phyloP scores from a whole-genome alignment of 208 protist genomes.

The Wallacemonas sp. region DNA sequence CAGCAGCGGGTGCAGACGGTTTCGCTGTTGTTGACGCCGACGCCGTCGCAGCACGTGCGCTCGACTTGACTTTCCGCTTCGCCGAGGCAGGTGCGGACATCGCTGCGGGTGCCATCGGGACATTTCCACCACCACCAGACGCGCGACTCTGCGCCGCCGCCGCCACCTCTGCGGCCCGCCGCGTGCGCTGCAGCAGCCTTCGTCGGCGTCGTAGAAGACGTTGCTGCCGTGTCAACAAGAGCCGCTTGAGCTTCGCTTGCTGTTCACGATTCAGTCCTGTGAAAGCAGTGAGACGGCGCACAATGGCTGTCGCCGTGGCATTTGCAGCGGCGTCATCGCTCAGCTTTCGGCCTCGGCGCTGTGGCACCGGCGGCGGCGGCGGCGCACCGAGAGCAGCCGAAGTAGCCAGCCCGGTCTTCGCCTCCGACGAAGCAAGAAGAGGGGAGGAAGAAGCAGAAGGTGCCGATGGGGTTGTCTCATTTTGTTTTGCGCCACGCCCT shows the following conservation, averaged over 20 bases:
- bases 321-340: conserved; percentile 7
- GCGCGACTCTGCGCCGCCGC: too few relatives aligned
- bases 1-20: neutral
- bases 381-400: neutral
- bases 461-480: too few relatives aligned
- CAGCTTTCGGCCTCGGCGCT: neutral
- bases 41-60: neutral
- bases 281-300: conserved; percentile 8
- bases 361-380: neutral
- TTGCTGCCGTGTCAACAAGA: conserved; percentile 2
- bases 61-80: neutral
- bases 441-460: too few relatives aligned
- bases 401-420: neutral
- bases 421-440: neutral
- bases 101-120: too few relatives aligned
- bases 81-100: neutral
- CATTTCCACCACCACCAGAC: too few relatives aligned
- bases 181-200: neutral
- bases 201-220: conserved; percentile 3
- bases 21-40: neutral
- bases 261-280: conserved; percentile 10
- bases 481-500: too few relatives aligned
- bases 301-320: conserved; percentile 11
- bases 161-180: neutral
- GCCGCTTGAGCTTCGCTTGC: conserved; percentile 4